Base-by-base conservation (phyloP, 768 basidiomycete species). In the Leucocoprinus sp. region DNA sequence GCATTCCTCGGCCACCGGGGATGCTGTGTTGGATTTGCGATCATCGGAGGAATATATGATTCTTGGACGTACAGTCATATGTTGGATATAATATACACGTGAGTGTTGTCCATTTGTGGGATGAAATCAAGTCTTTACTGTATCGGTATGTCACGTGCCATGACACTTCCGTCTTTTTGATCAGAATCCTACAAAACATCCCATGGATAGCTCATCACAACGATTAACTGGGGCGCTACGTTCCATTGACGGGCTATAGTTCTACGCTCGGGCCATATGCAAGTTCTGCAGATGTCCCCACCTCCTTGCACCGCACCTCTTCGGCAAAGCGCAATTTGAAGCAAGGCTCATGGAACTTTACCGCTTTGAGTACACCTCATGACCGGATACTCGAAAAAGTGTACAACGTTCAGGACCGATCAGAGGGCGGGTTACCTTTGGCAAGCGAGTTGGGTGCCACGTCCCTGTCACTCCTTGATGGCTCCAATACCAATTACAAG, bases 311-410 rank as follows among this genome's bases (percentile, higher is more conserved):
- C 11, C 19, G 24, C 11, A 29, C 24, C 18, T 12, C 38, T 23
- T 15, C 45, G 17, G 17, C 45, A 23, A 41, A 47, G 24, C 45
- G 29, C 28, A 47, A 24, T 11, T 31, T 47, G 31, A 47, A 40
- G 45, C 38, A 47, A 18, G 38, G 37, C 22, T 27, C 38, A 15
- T 9, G 38, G 27, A 47, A 38, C 31, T 24, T 47, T 8, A 40
- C 38, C 26, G 23, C 45, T 40, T 19, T 47, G 23, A 47, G 45
- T 23, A 47, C 45, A 33, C 38, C 45, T 34, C 45, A 47, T 40
- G 45, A 47, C 31, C 22, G 19, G 6, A 22, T 47, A 19, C 45
- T 47, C 22, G 38, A 47, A 9, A 34, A 40, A 17, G 34, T 47
- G 38, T 47, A 47, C 21, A 40, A 39, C 8, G 37, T 40, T 22